Conservation (phyloP, 768 basidiomycete genomes). For the Tulasnella sp. region DNA sequence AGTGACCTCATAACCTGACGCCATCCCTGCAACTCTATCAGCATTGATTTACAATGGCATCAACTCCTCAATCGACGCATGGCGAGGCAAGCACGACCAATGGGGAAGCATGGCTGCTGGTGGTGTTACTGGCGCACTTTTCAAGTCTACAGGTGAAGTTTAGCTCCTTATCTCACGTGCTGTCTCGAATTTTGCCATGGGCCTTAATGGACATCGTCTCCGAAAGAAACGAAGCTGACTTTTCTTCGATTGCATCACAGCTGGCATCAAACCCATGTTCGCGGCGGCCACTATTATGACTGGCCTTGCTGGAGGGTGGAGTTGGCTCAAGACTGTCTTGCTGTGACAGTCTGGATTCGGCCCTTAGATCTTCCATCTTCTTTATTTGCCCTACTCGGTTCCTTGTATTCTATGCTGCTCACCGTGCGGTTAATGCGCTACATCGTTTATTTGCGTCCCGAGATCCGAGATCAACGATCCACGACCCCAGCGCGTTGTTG, state of each 20-base stretch:
- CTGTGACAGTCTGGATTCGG: conserved; percentile 27
- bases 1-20: neutral
- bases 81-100: conserved; percentile 86
- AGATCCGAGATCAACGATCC: conserved; percentile 11
- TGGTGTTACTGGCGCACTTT: conserved; percentile 80
- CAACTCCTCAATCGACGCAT: conserved; percentile 86
- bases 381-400: neutral
- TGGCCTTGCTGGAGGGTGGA: conserved; percentile 86
- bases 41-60: conserved; percentile 93
- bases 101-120: conserved; percentile 89
- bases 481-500: neutral
- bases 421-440: conserved; percentile 5
- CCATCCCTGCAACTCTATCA: conserved; percentile 32
- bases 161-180: conserved; percentile 28
- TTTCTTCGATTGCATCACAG: conserved; percentile 36
- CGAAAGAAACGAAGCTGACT: conserved; percentile 20
- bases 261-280: conserved; percentile 83
- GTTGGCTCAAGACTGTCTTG: conserved; percentile 84
- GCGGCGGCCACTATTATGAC: conserved; percentile 86
- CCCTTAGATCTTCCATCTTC: conserved; percentile 2
- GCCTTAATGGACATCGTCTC: conserved; percentile 31
- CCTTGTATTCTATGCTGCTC: conserved; percentile 4
- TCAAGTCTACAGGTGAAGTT: conserved; percentile 82
- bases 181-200: conserved; percentile 19
- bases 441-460: neutral